Evolutionary conservation across 768 basidiomycete genomes (phyloP).

Genomic region (Tulasnella sp.): DNA sequence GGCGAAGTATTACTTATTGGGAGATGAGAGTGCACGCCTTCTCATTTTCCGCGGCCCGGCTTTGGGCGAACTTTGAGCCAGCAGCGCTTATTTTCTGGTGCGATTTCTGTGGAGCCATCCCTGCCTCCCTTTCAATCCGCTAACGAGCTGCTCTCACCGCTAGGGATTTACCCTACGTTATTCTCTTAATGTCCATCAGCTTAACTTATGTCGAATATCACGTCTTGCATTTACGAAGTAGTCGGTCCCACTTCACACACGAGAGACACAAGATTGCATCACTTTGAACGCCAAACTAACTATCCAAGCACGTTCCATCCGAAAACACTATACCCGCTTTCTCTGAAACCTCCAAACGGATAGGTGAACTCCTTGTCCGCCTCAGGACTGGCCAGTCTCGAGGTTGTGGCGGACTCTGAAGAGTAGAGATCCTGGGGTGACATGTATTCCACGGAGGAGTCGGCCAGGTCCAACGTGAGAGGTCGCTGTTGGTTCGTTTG

Average conservation of each 20-base stretch:
- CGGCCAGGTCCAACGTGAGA: background rate
- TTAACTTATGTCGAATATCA: background rate
- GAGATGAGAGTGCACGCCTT: conserved; percentile 28
- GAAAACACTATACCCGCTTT: background rate
- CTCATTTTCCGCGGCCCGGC: background rate
- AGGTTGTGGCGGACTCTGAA: background rate
- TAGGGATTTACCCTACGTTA: background rate
- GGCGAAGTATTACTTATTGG: conserved; percentile 52
- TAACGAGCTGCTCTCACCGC: background rate
- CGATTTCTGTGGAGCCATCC: background rate
- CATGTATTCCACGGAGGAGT: background rate
- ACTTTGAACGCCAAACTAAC: background rate
- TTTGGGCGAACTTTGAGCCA: background rate
- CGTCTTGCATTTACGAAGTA: background rate
- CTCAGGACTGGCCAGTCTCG: background rate
- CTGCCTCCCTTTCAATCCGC: background rate
- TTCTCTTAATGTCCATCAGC: background rate
- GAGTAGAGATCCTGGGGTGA: background rate
- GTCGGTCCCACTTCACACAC: background rate
- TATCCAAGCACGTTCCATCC: background rate
- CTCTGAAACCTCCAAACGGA: background rate
- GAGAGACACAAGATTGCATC: background rate
- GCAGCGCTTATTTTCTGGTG: background rate
- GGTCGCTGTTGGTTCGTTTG: background rate
- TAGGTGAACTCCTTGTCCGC: background rate